phyloP scores from a whole-genome alignment of 257 asterid species.

The Forsythia viridissima region DNA sequence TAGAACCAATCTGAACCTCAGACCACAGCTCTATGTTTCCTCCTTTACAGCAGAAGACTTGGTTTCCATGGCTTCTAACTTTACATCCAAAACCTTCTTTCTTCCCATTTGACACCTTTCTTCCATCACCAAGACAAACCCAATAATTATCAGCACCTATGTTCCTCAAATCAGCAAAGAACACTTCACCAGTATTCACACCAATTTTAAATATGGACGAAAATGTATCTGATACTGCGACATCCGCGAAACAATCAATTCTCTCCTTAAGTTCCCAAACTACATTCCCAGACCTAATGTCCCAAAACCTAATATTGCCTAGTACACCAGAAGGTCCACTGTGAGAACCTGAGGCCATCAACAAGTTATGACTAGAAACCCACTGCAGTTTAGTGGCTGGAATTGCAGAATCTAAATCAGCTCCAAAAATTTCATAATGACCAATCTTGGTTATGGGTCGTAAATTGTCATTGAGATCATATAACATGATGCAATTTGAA shows the following conservation, averaged over 20 bases:
- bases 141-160: constrained; percentile 54
- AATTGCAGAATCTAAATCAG: constrained; percentile 84
- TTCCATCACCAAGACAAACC: constrained; percentile 72
- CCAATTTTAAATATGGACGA: constrained; percentile 76
- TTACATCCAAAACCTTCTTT: constrained; percentile 80
- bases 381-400: constrained; percentile 88
- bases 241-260: constrained; percentile 84
- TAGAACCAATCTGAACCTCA: constrained; percentile 57
- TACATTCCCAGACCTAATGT: constrained; percentile 65
- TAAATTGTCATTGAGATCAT: constrained; percentile 56
- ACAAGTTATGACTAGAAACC: constrained; percentile 66
- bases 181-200: constrained; percentile 76
- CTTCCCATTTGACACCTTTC: constrained; percentile 65
- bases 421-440: constrained; percentile 85
- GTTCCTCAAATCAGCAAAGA: constrained; percentile 65
- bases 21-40: constrained; percentile 85
- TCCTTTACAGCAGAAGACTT: constrained; percentile 75
- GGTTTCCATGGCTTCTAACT: constrained; percentile 78
- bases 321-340: constrained; percentile 83
- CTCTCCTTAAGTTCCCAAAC: constrained; percentile 77
- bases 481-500: constrained; percentile 83
- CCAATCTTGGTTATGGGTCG: constrained; percentile 59
- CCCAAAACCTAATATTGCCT: constrained; percentile 86
- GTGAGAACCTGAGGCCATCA: constrained; percentile 97
- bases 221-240: constrained; percentile 53